These are phyloP conservation scores for Fusarium anguioides DNA, from an alignment of 2,329 filamentous ascomycete genomes.

Conservation along the genomic window DNA sequence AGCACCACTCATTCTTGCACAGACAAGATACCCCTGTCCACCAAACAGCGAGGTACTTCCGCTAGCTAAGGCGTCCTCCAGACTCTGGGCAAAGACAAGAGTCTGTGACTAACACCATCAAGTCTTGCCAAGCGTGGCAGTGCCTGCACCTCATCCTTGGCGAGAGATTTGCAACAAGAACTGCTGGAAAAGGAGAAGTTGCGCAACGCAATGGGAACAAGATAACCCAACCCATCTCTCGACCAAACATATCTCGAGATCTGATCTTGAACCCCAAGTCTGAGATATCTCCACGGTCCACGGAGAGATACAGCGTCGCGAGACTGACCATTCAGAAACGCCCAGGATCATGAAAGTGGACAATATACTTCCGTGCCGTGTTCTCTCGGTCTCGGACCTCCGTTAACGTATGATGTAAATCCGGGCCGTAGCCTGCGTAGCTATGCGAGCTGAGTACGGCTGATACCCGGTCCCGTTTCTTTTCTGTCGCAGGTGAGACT, in stretches of 20 bases:
- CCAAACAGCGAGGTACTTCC: slow-evolving; percentile 35
- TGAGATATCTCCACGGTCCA: slow-evolving; percentile 28
- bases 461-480: slow-evolving; percentile 21
- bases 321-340: slow-evolving; percentile 21
- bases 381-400: slow-evolving; percentile 21
- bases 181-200: slow-evolving; percentile 14
- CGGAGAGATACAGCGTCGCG: slow-evolving; percentile 25
- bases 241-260: slow-evolving; percentile 37
- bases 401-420: slow-evolving; percentile 2
- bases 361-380: slow-evolving; percentile 8
- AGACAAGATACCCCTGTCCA: slow-evolving; percentile 16
- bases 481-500: slow-evolving; percentile 10
- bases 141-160: slow-evolving; percentile 43
- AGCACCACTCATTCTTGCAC: background rate
- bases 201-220: slow-evolving; percentile 17
- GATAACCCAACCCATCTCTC: slow-evolving; percentile 8
- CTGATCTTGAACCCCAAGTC: slow-evolving; percentile 37
- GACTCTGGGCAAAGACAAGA: slow-evolving; percentile 34
- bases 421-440: slow-evolving; percentile 1
- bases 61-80: slow-evolving; percentile 37
- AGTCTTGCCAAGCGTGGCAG: slow-evolving; percentile 39
- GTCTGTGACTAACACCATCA: slow-evolving; percentile 36
- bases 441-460: background rate
- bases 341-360: slow-evolving; percentile 2
- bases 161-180: slow-evolving; percentile 18